Base-by-base conservation (phyloP, 192 early-diverging fungal genomes). In the Mortierella hygrophila region DNA sequence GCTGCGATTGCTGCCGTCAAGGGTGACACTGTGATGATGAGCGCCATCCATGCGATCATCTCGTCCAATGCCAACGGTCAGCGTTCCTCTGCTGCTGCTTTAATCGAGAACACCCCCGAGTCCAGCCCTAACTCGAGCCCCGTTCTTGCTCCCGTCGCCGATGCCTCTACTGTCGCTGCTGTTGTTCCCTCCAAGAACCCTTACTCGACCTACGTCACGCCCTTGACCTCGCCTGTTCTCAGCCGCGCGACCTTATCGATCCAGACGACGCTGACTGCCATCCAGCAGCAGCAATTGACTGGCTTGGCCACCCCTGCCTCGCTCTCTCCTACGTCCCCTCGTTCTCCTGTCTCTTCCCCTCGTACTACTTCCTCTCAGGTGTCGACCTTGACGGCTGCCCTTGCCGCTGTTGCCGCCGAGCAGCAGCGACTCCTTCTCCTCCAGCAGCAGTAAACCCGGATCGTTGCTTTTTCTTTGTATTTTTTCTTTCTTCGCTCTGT, bases 1-100 rank as follows among this genome's bases (percentile, higher is more conserved):
- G 92, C 91, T 21, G 92, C 92, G 9, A 90, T 90, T 77, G 92
- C 92, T 18, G 91, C 92, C 13, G 92, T 91, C 18, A 88, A 89
- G 44, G 68, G 84, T 29, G 77, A 86, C 60, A 76, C 52, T 26
- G 52, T 76, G 54, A 86, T 86, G 84, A 86, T 86, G 84, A 70
- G 73, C 49, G 84, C 84, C 6, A 80, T 79, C 60, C 80, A 81
- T 76, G 84, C 84, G 18, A 86, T 86, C 76, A 86, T 86, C 71
- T 76, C 84, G 6, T 86, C 84, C 8, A 72, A 76, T 9, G 71
- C 69, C 75, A 83, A 83, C 65, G 79, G 76, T 32, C 46, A 73
- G 47, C 76, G 76, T 26, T 29, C 68, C 4, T 44, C 77, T 32
- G 32, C 68, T n/a, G 26, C 74, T 10, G 52, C 74, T 52, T 69